These are phyloP conservation scores for Globisporangium nagaii DNA, from an alignment of 352 stramenopile genomes.

Conservation along the genomic window DNA sequence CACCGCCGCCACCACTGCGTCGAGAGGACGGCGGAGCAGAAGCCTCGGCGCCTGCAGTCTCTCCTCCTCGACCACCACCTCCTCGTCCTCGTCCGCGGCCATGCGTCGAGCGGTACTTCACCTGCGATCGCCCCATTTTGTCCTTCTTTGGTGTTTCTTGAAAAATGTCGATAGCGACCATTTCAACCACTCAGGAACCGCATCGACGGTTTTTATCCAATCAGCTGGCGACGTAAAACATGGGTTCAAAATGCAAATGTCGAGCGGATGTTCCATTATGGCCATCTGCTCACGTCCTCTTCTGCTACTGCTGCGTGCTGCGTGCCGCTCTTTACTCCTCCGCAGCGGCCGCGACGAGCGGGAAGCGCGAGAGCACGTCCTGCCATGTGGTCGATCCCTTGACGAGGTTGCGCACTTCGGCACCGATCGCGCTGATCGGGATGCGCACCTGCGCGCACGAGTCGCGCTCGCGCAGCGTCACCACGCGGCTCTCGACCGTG, in stretches of 20 bases:
- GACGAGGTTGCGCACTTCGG: conserved; percentile 84
- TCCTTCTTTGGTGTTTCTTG: neutral
- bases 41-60: neutral
- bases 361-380: conserved; percentile 75
- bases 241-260: neutral
- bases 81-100: conserved; percentile 38
- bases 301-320: neutral
- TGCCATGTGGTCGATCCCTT: conserved; percentile 83
- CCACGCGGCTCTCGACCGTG: conserved; percentile 86
- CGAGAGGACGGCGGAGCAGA: neutral
- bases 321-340: conserved; percentile 12
- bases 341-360: conserved; percentile 55
- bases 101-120: conserved; percentile 59
- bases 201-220: neutral
- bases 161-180: neutral
- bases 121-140: conserved; percentile 61
- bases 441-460: conserved; percentile 95
- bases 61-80: conserved; percentile 3
- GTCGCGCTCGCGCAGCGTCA: conserved; percentile 98
- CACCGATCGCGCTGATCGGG: conserved; percentile 77
- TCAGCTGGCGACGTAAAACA: neutral
- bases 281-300: neutral
- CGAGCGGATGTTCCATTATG: neutral
- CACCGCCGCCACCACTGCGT: neutral
- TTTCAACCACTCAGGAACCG: neutral